Base-by-base conservation (phyloP, 2,329 filamentous ascomycete genomes). In the Ambrosiella beaveri region DNA sequence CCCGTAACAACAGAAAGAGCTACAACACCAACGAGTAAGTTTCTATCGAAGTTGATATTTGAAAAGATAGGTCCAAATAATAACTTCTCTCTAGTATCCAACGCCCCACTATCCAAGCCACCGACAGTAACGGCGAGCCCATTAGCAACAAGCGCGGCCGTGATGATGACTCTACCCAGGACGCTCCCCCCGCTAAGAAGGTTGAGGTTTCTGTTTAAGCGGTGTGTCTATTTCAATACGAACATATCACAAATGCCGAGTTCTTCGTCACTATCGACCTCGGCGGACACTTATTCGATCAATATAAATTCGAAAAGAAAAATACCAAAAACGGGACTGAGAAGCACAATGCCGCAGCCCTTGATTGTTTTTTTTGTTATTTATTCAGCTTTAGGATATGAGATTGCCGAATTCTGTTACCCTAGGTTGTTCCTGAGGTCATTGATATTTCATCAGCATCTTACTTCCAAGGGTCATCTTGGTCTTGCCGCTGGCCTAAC, bases 171-270 rank as follows among this genome's bases (percentile, higher is more conserved):
- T 71, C 66, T 50, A 67, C 64, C 37, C 63, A 66, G 3, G 64
- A 65, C 11, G 72, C 73, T 59, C 72, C 73, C 59, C 77, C 74
- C 37, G 74, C 78, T 17, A 84, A 84, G 74, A 84, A 84, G 71
- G 74, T 81, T 45, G 78, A 84, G 71, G 66, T 71, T 51, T 67
- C 68, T 41, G 63, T 63, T 55, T 61, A 59, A 59, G 41, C 47
- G 3, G 27, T 5, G 27, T 27, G 27, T 27, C 27, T 27, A 27
- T 27, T 27, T 27, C 3, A 27, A 27, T 27, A 27, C 27, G 27
- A 27, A 27, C 27, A 27, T 27, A 27, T 4, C 5, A 27, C 27
- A 27, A 27, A 27, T 27, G 27, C 27, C 27, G 27, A 27, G 27
- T 27, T 27, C 27, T 27, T 27, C 27, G 27, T 27, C 27, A 27